Evolutionary conservation across 768 basidiomycete genomes (phyloP).

Genomic region (Rhodotorula diobovata): DNA sequence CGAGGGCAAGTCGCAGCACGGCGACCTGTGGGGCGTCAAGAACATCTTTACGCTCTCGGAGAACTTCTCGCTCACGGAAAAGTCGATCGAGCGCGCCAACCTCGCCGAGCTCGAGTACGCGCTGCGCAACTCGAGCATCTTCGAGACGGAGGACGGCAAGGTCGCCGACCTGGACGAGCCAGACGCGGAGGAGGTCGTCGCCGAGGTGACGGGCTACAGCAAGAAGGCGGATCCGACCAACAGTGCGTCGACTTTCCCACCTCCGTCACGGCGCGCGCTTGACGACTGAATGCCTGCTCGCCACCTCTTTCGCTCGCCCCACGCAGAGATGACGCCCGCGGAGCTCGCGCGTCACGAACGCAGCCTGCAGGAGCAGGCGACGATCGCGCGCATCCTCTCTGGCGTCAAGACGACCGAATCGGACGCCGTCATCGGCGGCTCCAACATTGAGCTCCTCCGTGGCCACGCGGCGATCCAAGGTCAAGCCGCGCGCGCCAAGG

Average conservation of each 20-base stretch:
- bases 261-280: too few relatives aligned
- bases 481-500: not conserved
- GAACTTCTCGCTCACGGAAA: slow-evolving; percentile 64
- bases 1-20: slow-evolving; percentile 61
- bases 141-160: slow-evolving; percentile 46
- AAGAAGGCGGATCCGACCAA: not conserved
- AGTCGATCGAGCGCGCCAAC: slow-evolving; percentile 70
- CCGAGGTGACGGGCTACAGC: slow-evolving; percentile 20
- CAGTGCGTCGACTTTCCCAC: not conserved
- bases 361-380: slow-evolving; percentile 3
- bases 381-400: slow-evolving; percentile 18
- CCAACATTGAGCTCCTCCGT: slow-evolving; percentile 6
- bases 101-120: slow-evolving; percentile 76
- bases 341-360: not conserved
- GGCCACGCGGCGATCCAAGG: not conserved
- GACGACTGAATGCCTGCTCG: not conserved
- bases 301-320: not conserved
- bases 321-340: slow-evolving; percentile 1
- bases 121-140: slow-evolving; percentile 56
- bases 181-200: slow-evolving; percentile 50
- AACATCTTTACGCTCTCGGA: slow-evolving; percentile 81
- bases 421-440: slow-evolving; percentile 18
- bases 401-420: not conserved
- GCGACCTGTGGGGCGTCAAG: slow-evolving; percentile 76
- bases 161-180: slow-evolving; percentile 48